Conservation (phyloP, 2,329 filamentous ascomycete genomes). For the Ophiostoma piceae region DNA sequence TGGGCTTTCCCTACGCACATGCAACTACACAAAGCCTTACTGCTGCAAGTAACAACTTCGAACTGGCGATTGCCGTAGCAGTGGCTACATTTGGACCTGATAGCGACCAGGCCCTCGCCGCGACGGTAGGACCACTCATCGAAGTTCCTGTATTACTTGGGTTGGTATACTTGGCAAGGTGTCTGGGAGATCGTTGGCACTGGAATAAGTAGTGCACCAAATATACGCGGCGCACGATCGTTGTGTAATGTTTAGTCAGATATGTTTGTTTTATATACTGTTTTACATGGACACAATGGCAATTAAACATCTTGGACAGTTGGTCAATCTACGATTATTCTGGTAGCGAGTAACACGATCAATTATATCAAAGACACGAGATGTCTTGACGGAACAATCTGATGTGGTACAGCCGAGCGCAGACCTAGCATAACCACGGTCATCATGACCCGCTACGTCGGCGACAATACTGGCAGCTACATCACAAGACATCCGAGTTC, state of each 20-base stretch:
- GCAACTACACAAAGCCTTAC: conserved; percentile 78
- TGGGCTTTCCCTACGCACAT: conserved; percentile 69
- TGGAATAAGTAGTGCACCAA: conserved; percentile 39
- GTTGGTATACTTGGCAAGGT: conserved; percentile 68
- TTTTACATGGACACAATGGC: too few relatives aligned
- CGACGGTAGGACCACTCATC: conserved; percentile 78
- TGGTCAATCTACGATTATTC: too few relatives aligned
- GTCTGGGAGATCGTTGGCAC: conserved; percentile 48
- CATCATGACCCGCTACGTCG: neutral
- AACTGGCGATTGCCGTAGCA: conserved; percentile 82
- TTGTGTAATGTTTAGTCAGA: too few relatives aligned
- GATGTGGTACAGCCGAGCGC: neutral
- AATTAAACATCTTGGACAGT: too few relatives aligned
- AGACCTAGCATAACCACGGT: neutral
- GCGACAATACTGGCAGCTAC: neutral
- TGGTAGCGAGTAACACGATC: neutral
- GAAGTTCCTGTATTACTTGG: conserved; percentile 78
- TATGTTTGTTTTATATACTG: too few relatives aligned
- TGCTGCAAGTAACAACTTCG: conserved; percentile 88
- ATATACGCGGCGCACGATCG: too few relatives aligned
- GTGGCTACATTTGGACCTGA: conserved; percentile 73
- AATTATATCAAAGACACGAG: neutral
- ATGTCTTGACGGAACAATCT: neutral
- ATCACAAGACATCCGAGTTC: neutral
- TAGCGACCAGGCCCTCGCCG: conserved; percentile 74